Base-by-base conservation (phyloP, 257 asterid genomes). In the Solanum corneliomulleri region DNA sequence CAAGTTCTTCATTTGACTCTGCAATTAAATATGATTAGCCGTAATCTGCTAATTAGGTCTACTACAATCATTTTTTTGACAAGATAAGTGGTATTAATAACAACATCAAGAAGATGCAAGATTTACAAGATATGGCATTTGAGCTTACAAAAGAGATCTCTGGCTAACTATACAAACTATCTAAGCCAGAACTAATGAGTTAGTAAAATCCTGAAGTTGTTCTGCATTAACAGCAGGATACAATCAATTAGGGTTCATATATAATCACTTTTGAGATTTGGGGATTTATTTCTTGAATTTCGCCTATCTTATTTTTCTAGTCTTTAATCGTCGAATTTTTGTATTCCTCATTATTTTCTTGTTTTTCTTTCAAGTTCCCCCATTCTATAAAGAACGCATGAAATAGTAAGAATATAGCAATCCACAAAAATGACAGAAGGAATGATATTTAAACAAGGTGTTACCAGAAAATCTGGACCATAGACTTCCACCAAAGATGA, bases 391-490 rank as follows among this genome's bases (percentile, higher is more conserved):
- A 27, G 52, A 76, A 86, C 49, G 10, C 56, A 72, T 86, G 20
- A 71, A 74, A 81, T 52, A 29, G 29, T 68, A 56, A 83, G 78
- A 77, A 14, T 7, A 45, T 14, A 20, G 23, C 86, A 66, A 82
- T 29, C 12, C 78, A 12, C 3, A 27, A 86, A 47, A 21, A 45
- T 72, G 52, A 35, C 25, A 9, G 33, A 70, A 7, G n/a, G 74
- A 85, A 35, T 33, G 83, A 86, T 49, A 72, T 11, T 85, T 85
- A 49, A 85, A 85, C 82, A 68, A 87, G 64, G 83, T 35, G 81
- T 77, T n/a, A 91, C 91, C 77, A 86, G 85, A 75, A 31, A 86
- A 74, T 74, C 86, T 60, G 12, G 68, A 52, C 88, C 77, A 60
- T 84, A 68, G 37, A 83, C 33, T 82, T 27, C 23, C 56, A 85